A percentile compares a stretch with the other conserved stretches of the same genome.
phyloP scores from a whole-genome alignment of 495 filamentous ascomycete genomes.

The Friedmanniomyces endolithicus region DNA sequence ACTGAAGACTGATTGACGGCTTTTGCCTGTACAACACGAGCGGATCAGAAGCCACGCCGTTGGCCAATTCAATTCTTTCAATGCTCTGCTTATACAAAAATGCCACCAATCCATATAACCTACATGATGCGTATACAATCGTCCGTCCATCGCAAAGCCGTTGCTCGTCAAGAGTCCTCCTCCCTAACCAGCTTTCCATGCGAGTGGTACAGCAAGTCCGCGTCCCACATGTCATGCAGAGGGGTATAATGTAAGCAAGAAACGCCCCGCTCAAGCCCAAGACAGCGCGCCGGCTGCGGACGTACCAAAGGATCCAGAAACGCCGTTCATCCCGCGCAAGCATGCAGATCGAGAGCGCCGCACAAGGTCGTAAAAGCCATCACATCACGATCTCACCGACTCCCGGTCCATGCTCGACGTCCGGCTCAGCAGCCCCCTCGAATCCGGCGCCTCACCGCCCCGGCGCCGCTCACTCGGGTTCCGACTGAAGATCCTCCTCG shows the following conservation, averaged over 20 bases:
- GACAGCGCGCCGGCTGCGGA: not conserved
- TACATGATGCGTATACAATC: not conserved
- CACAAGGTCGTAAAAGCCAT: not conserved
- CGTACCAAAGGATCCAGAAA: too few relatives aligned
- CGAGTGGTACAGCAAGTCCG: not conserved
- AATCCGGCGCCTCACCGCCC: not conserved
- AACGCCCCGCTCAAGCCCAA: not conserved
- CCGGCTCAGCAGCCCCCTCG: constrained; percentile 1
- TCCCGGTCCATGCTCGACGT: constrained; percentile 15
- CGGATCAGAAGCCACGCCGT: too few relatives aligned
- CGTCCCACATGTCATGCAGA: not conserved
- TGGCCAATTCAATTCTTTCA: too few relatives aligned
- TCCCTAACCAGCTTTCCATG: not conserved
- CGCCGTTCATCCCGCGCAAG: too few relatives aligned
- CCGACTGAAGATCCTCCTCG: constrained; percentile 9
- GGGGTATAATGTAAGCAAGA: not conserved
- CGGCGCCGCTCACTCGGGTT: constrained; percentile 9
- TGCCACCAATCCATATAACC: not conserved
- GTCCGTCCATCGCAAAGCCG: not conserved
- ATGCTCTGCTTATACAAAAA: too few relatives aligned
- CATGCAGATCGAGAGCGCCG: not conserved
- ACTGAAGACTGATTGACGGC: too few relatives aligned
- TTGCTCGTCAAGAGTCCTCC: not conserved
- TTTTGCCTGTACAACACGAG: too few relatives aligned
- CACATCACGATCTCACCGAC: not conserved